phyloP scores from a whole-genome alignment of 2,329 filamentous ascomycete species.

The Hypoxylon sp. region DNA sequence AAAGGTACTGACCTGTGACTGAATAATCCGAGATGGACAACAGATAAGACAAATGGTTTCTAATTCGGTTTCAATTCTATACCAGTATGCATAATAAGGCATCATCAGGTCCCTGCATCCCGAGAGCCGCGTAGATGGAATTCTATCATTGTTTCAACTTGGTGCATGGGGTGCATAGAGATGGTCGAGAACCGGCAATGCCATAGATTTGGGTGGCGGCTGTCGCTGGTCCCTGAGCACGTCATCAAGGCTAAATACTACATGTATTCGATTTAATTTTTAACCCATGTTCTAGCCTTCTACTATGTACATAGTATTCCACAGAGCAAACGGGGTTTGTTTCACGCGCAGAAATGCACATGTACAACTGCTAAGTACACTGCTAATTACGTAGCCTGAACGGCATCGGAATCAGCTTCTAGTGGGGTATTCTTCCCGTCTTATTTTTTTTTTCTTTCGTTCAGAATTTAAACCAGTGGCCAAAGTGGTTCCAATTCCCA shows the following conservation, averaged over 20 bases:
- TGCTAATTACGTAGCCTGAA: constrained; percentile 25
- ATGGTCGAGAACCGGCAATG: constrained; percentile 31
- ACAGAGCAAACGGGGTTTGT: too few relatives aligned
- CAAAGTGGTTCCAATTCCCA: constrained; percentile 9
- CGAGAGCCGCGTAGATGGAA: constrained; percentile 31
- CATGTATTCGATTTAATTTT: constrained; percentile 34
- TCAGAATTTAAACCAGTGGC: constrained; percentile 11
- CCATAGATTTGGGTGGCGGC: constrained; percentile 16
- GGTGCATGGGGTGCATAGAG: constrained; percentile 9
- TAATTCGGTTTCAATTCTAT: background rate
- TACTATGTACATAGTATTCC: background rate
- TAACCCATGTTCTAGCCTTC: constrained; percentile 17
- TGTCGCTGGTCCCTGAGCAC: constrained; percentile 44
- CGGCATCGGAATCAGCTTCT: constrained; percentile 12
- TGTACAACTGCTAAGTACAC: background rate
- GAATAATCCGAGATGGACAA: constrained; percentile 7
- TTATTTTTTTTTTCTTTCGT: constrained; percentile 3
- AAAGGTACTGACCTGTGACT: background rate
- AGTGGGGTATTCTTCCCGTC: background rate
- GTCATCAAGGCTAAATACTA: constrained; percentile 46
- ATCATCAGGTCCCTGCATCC: constrained; percentile 26
- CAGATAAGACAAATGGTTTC: background rate
- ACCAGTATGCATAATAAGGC: constrained; percentile 17
- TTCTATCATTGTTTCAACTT: constrained; percentile 9
- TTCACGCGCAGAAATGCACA: too few relatives aligned